Percentiles rank a stretch among this genome's conserved stretches.
phyloP scores from a whole-genome alignment of 148 eudicot species.

The Suaeda aralocaspica region DNA sequence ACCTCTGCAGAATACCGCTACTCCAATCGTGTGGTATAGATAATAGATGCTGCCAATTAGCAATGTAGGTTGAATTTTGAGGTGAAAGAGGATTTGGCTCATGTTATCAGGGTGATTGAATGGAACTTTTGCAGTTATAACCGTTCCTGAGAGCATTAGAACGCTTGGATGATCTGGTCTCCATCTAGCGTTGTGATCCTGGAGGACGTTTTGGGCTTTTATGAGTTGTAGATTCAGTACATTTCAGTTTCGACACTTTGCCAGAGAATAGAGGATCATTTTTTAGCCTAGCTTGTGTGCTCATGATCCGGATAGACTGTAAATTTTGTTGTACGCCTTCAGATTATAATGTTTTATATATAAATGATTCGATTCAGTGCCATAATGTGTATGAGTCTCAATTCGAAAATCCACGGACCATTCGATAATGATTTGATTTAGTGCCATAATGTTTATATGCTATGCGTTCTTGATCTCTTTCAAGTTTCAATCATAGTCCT shows the following conservation, averaged over 20 bases:
- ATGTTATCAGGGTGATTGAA: background rate
- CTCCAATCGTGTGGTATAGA: constrained; percentile 62
- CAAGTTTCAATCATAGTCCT: no score
- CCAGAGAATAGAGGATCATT: no score
- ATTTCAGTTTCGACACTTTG: no score
- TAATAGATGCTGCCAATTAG: constrained; percentile 22
- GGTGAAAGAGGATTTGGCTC: background rate
- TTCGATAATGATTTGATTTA: no score
- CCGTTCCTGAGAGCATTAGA: background rate
- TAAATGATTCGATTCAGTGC: background rate
- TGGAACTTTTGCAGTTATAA: background rate
- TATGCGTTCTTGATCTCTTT: no score
- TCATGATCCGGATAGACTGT: background rate
- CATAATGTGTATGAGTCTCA: no score
- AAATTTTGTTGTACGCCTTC: background rate
- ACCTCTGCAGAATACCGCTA: constrained; percentile 44
- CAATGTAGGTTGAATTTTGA: constrained; percentile 6
- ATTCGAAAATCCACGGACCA: no score
- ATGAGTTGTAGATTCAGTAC: background rate
- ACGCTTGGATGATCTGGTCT: background rate
- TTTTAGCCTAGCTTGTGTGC: background rate
- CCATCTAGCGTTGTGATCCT: background rate
- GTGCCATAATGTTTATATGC: no score
- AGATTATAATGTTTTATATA: background rate
- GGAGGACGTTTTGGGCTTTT: background rate